Conservation (phyloP, 768 basidiomycete species). For the Tulasnella sp. region DNA sequence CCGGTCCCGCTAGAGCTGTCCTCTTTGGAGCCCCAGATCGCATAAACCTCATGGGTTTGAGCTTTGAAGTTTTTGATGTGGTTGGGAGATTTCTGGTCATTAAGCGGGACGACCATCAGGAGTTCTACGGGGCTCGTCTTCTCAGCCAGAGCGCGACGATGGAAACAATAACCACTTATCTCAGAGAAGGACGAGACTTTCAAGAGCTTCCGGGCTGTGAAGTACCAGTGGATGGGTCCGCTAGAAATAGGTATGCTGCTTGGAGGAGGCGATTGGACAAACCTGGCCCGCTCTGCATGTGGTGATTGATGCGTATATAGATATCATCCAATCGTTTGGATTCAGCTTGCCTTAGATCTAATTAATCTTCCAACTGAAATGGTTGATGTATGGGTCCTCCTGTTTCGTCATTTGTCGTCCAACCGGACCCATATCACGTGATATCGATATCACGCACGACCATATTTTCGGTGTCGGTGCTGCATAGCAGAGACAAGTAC, state of each 20-base stretch:
- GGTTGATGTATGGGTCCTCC: no score
- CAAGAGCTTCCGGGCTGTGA: background rate
- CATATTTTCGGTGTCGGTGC: no score
- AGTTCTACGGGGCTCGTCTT: background rate
- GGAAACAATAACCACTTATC: background rate
- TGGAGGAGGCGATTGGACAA: background rate
- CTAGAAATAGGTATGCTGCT: background rate
- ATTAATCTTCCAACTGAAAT: no score
- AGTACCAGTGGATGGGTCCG: background rate
- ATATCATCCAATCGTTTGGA: background rate
- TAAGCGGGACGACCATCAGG: background rate
- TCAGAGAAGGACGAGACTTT: background rate
- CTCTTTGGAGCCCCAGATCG: background rate
- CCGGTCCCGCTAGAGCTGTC: background rate
- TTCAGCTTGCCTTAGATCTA: background rate
- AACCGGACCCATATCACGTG: no score
- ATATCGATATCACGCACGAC: no score
- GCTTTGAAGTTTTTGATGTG: background rate
- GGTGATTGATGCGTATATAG: background rate
- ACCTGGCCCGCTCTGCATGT: background rate
- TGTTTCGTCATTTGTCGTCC: no score
- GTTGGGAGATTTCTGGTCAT: background rate
- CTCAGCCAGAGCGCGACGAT: background rate
- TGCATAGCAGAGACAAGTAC: no score
- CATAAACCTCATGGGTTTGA: background rate